These are phyloP conservation scores for Pyrenophora tritici-repentis DNA, from an alignment of 2,329 filamentous ascomycete genomes.

Conservation along the genomic window DNA sequence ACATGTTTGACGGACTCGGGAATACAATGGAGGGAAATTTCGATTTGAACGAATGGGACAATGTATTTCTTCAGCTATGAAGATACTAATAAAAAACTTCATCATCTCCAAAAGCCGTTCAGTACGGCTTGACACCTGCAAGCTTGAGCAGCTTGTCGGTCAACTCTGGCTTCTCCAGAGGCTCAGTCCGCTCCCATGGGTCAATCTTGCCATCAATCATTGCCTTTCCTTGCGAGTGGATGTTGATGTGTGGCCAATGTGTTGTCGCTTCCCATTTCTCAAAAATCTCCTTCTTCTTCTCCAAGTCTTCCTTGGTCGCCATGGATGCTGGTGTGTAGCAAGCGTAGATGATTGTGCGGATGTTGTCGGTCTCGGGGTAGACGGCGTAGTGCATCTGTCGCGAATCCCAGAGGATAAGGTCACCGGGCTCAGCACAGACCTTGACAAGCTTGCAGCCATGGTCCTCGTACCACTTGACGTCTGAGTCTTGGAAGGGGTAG, in stretches of 20 bases:
- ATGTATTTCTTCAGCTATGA: constrained; percentile 9
- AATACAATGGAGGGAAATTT: constrained; percentile 1
- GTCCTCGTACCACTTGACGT: constrained; percentile 51
- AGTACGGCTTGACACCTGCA: constrained; percentile 19
- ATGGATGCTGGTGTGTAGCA: constrained; percentile 23
- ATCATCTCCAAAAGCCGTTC: not conserved
- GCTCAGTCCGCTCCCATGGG: constrained; percentile 20
- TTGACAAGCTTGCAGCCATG: constrained; percentile 49
- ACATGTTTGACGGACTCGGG: constrained; percentile 4
- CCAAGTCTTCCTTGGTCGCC: constrained; percentile 20
- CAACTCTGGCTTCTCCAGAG: constrained; percentile 23
- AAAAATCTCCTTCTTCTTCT: constrained; percentile 19
- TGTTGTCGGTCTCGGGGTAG: constrained; percentile 17
- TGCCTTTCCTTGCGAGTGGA: constrained; percentile 16
- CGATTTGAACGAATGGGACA: constrained; percentile 5
- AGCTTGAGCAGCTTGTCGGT: constrained; percentile 24
- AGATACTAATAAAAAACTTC: not conserved
- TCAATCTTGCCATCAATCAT: constrained; percentile 16
- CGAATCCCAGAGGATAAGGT: constrained; percentile 56
- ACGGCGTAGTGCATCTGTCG: constrained; percentile 52
- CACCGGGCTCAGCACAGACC: constrained; percentile 50
- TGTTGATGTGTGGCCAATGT: constrained; percentile 30
- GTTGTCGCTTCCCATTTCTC: constrained; percentile 18
- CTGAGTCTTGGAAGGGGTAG: constrained; percentile 50
- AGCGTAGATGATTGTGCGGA: constrained; percentile 22